Conservation (phyloP, 306 rosid genomes). For the Cicer pinnatifidum region DNA sequence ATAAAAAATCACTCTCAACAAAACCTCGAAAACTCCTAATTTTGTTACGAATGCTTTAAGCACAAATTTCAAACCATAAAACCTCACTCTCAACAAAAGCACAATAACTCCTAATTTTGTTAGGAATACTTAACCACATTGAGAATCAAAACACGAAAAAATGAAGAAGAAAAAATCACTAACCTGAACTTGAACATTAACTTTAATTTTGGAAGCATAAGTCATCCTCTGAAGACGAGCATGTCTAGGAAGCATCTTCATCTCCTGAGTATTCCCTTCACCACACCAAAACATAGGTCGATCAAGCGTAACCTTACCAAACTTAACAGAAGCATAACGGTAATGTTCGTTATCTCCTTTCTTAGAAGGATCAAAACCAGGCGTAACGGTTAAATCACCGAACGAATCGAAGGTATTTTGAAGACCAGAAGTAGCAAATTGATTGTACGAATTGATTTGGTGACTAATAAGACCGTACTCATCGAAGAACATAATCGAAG, state of each 20-base stretch:
- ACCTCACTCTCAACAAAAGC: no score
- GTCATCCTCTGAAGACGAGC: constrained; percentile 97
- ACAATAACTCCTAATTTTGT: background rate
- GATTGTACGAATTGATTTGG: constrained; percentile 81
- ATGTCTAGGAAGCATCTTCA: constrained; percentile 81
- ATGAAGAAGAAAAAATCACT: background rate
- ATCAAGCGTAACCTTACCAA: constrained; percentile 74
- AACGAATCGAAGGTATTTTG: constrained; percentile 67
- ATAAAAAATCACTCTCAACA: background rate
- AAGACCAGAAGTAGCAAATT: constrained; percentile 58
- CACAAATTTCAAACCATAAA: no score
- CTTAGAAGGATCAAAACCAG: constrained; percentile 86
- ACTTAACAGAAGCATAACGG: constrained; percentile 72
- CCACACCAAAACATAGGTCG: constrained; percentile 82
- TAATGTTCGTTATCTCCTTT: constrained; percentile 68
- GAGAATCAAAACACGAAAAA: background rate
- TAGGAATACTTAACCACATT: background rate
- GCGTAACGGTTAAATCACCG: constrained; percentile 71
- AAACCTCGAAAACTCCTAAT: background rate
- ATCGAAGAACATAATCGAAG: constrained; percentile 60
- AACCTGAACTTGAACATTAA: constrained; percentile 66
- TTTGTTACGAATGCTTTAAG: no score
- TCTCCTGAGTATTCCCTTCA: constrained; percentile 58
- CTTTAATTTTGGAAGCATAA: constrained; percentile 71
- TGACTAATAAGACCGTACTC: constrained; percentile 84